Base-by-base conservation (phyloP, 306 rosid species). In the Casuarina cunninghamiana region DNA sequence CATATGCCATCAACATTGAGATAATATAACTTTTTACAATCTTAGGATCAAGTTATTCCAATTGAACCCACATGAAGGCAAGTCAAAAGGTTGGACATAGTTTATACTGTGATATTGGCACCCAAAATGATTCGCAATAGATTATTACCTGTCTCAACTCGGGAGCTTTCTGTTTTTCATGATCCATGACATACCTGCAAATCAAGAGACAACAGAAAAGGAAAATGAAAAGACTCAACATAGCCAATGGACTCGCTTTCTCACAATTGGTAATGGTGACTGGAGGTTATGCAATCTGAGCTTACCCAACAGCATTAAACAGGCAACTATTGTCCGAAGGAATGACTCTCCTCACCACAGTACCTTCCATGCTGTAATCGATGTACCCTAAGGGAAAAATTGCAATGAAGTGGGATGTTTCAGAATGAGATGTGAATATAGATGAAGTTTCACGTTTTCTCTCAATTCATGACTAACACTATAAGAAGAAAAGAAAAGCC, bases 271-370 rank as follows among this genome's bases (percentile, higher is more conserved):
- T 21, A 71, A 77, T 1, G 54, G 67, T 67, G 45, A n/a, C 69
- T 21, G 45, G 19, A 58, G 46, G 53, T 55, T 3, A 21, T 48
- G 44, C 17, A 11, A 67, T 73, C 11, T n/a, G 73, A 78, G 79
- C 86, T 76, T 84, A 96, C 99, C 99, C 97, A 41, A 96, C 91
- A 4, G 99, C 99, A 80, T 96, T 96, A 75, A 96, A 96, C 79
- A 96, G 91, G 79, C 99, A 96, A 82, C 97, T 93, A 79, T 96
- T 93, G 80, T 89, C 89, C 26, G 98, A 91, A 77, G 95, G 97
- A 83, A 91, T 93, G 42, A 91, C 93, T 79, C 97, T 91, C 86
- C 98, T 91, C 72, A 82, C 83, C 35, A 93, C 81, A 72, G 74
- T 58, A n/a, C 97, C 98, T 76, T 93, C 98, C 98, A 89, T 92